Base-by-base conservation (phyloP, 768 basidiomycete genomes). In the Amanita rimosa region DNA sequence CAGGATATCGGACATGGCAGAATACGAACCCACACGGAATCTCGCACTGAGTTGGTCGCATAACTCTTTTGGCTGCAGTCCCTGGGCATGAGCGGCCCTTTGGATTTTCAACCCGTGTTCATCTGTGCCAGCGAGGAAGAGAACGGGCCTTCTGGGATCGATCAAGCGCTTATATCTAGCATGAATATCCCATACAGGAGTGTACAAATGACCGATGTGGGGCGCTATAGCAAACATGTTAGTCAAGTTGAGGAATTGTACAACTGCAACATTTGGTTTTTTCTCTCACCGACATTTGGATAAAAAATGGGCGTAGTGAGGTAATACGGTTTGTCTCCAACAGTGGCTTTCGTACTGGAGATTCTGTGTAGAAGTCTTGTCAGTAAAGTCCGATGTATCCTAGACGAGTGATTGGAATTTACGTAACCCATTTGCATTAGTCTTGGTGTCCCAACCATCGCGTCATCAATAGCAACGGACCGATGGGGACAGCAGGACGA, bases 261-360 rank as follows among this genome's bases (percentile, higher is more conserved):
- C 21, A 17, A 14, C 10, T 31, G 10, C 29, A 11, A 31, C 40
- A n/a, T n/a, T n/a, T n/a, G n/a, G 17, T 16, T 26, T 5, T 24
- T 19, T 6, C 5, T 54, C 62, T 54, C 41, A 81, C 87, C 79
- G 26, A 91, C 84, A 65, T 94, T 94, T 48, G 91, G 90, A 61
- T 96, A 94, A 64, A 93, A 96, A 59, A 96, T 94, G 7, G 92
- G 92, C 0, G 92, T 92, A 0, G 91, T 93, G 26, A 90, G 69
- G 59, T 88, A 93, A 71, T 78, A 92, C 11, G 85, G 85, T 51
- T 85, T 83, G 7, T 42, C 48, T 16, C 22, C 22, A 24, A 10
- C 13, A 16, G 37, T 19, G 16, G 7, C 22, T n/a, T 9, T n/a
- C 34, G 26, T 35, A 3, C 48, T 43, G 24, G 21, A 19, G 16